Percentiles rank a stretch among this genome's conserved stretches.
Evolutionary conservation across 306 rosid species (phyloP).

Genomic region (Sindora glabra): DNA sequence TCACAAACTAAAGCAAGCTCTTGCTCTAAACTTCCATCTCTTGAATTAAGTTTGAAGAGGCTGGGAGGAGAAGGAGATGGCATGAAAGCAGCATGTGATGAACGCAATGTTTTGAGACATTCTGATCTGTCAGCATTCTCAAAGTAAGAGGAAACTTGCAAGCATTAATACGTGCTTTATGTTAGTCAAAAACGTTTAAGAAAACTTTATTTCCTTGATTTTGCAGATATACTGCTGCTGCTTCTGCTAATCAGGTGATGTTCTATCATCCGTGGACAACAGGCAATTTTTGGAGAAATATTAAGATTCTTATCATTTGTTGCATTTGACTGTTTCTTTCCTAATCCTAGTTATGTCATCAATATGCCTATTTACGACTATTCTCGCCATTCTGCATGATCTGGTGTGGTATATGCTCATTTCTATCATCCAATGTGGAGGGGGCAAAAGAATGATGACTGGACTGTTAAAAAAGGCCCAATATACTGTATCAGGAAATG

Average conservation of each 20-base stretch:
- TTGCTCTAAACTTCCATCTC: constrained; percentile 37
- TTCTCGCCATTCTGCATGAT: neutral
- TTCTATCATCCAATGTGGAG: neutral
- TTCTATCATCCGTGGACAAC: constrained; percentile 10
- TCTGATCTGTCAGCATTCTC: constrained; percentile 55
- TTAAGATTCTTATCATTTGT: neutral
- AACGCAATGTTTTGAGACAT: constrained; percentile 42
- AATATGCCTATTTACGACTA: neutral
- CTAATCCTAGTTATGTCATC: constrained; percentile 1
- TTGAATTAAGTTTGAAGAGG: constrained; percentile 45
- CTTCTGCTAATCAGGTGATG: constrained; percentile 51
- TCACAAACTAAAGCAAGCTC: constrained; percentile 31
- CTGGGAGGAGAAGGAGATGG: constrained; percentile 38
- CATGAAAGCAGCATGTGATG: constrained; percentile 32
- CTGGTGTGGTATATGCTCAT: neutral
- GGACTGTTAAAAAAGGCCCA: neutral
- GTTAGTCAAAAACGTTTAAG: neutral
- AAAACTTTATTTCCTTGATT: neutral
- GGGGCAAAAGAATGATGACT: neutral
- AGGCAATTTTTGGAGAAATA: constrained; percentile 1
- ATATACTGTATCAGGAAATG: neutral
- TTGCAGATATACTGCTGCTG: constrained; percentile 48
- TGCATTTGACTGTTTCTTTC: constrained; percentile 1
- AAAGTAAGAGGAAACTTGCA: constrained; percentile 35
- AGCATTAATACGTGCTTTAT: neutral